phyloP scores from a whole-genome alignment of 2,329 filamentous ascomycete genomes.

The Pestalotiopsis sp. region DNA sequence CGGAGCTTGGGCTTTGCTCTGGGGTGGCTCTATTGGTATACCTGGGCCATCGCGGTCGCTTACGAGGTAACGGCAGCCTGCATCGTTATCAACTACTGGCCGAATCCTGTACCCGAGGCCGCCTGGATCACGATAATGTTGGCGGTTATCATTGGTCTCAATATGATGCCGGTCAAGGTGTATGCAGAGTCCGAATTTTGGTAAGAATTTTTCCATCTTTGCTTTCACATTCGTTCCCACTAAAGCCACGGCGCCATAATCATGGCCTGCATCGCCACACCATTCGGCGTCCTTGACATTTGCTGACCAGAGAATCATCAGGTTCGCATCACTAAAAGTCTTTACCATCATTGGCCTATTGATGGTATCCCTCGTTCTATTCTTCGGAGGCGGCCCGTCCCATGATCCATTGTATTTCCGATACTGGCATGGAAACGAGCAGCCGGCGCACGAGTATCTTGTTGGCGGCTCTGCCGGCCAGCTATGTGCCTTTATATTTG shows the following conservation, averaged over 20 bases:
- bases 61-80: constrained; percentile 47
- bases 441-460: constrained; percentile 24
- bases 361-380: constrained; percentile 48
- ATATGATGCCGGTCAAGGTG: constrained; percentile 41
- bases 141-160: constrained; percentile 40
- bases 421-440: constrained; percentile 33
- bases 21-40: constrained; percentile 46
- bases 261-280: neutral
- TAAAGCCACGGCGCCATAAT: too few relatives aligned
- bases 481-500: constrained; percentile 3
- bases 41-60: constrained; percentile 45
- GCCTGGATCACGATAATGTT: constrained; percentile 48
- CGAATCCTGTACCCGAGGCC: constrained; percentile 23
- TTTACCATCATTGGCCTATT: constrained; percentile 51
- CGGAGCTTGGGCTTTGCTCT: constrained; percentile 35
- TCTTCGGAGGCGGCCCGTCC: constrained; percentile 47
- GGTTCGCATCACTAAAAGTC: constrained; percentile 50
- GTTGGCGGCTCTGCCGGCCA: constrained; percentile 27
- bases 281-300: neutral
- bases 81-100: constrained; percentile 44
- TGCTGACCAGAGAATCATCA: neutral
- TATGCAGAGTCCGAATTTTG: constrained; percentile 57
- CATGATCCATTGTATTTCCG: constrained; percentile 44
- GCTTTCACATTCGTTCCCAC: neutral
- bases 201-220: neutral